Conservation (phyloP, 257 asterid genomes). For the Fraxinus americana region DNA sequence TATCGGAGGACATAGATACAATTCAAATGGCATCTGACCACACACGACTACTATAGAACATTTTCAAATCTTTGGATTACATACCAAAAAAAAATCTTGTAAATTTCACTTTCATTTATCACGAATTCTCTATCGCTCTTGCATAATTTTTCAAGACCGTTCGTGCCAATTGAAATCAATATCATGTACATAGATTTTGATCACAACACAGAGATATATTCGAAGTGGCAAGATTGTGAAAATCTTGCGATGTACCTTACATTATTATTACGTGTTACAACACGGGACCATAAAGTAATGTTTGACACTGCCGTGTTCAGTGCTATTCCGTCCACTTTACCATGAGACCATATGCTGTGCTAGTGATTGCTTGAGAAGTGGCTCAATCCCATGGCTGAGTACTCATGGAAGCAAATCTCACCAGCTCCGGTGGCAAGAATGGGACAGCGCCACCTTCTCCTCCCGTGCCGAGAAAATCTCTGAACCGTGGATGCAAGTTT, state of each 20-base stretch:
- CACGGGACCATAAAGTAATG: background rate
- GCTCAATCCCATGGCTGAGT: conserved; percentile 47
- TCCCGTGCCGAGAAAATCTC: conserved; percentile 58
- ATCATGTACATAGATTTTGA: background rate
- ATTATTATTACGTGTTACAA: background rate
- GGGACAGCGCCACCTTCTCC: conserved; percentile 37
- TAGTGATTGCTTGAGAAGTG: conserved; percentile 34
- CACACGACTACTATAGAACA: too few relatives aligned
- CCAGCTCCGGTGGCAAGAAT: conserved; percentile 45
- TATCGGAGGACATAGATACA: too few relatives aligned
- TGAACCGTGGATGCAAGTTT: conserved; percentile 22
- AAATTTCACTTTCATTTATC: background rate
- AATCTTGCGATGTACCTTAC: background rate
- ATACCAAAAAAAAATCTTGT: background rate
- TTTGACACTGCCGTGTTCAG: background rate
- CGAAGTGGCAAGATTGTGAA: background rate
- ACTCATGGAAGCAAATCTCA: conserved; percentile 46
- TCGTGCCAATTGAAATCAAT: background rate
- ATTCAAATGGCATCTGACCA: too few relatives aligned
- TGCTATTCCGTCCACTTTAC: background rate
- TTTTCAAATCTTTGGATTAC: background rate
- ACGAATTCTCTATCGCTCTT: background rate
- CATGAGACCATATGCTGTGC: background rate
- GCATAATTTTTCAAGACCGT: background rate
- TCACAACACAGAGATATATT: background rate